Base-by-base conservation (phyloP, 148 eudicot species). In the Suaeda aralocaspica region DNA sequence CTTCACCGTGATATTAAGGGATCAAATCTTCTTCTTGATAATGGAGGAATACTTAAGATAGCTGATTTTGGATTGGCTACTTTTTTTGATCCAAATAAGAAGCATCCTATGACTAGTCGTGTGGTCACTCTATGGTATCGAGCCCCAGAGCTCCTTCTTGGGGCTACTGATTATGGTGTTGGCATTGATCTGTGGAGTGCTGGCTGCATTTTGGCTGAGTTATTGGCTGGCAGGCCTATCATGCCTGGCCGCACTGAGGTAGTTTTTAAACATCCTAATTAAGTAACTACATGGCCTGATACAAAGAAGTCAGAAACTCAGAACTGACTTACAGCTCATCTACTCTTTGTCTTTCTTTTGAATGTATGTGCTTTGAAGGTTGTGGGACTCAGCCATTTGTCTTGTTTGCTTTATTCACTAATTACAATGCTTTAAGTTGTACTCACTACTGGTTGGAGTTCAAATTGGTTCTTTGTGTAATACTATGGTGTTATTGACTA, bases 111-210 rank as follows among this genome's bases (percentile, higher is more conserved):
- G 95, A 92, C 97, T n/a, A 92, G 96, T 68, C 90, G 97, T 71
- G 97, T 92, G 51, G 97, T 92, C 72, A 92, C 97, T 46, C 81
- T 92, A 13, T 92, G 97, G 97, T 92, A 92, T 79, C 85, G 97
- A 74, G 89, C 97, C 55, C 97, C 97, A n/a, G 97, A 92, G 84
- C 90, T 92, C 24, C 96, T 92, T 82, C 92, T 92, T 74, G 97
- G 97, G 61, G 89, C 97, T 53, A 92, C 87, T 67, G 88, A 89
- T 69, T 92, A 92, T 74, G 83, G 95, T 84, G 97, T 83, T 70
- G 89, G 97, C 74, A 80, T 92, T 55, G 97, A 92, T 71, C 78
- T 92, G 34, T 92, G 97, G 97, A 92, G 97, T 82, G 97, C 97
- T 0, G 97, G 97, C 34, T 91, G 97, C 77, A 91, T 91, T 71